These are phyloP conservation scores for Lentinula boryana DNA, from an alignment of 768 basidiomycete species.

Conservation along the genomic window DNA sequence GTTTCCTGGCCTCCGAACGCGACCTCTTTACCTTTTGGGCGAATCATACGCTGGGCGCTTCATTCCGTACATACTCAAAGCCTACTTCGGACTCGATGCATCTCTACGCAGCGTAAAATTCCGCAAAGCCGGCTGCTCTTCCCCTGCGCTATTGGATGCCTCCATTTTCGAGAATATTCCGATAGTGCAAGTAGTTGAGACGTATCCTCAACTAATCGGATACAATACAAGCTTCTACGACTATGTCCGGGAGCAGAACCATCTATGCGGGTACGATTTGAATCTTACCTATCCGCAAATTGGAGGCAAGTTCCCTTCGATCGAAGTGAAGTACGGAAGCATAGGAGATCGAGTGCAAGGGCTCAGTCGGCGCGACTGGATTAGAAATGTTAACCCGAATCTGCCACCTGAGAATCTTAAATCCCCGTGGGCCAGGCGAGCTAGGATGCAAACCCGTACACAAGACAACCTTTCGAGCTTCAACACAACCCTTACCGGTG, in stretches of 20 bases:
- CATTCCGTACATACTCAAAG: constrained; percentile 44
- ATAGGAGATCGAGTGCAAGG: not conserved
- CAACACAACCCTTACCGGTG: not conserved
- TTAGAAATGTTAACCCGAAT: not conserved
- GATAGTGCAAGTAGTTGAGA: constrained; percentile 27
- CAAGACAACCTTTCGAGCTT: not conserved
- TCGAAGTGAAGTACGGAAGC: constrained; percentile 12
- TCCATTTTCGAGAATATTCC: not conserved
- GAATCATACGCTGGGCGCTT: constrained; percentile 52
- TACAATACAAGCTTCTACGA: constrained; percentile 29
- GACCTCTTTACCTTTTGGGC: constrained; percentile 43
- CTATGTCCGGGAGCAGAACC: constrained; percentile 29
- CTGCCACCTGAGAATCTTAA: not conserved
- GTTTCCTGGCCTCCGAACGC: constrained; percentile 43
- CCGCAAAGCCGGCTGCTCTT: not conserved
- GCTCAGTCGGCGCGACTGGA: not conserved
- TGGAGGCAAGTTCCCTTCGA: constrained; percentile 36
- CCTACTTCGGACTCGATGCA: constrained; percentile 9
- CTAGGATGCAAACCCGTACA: not conserved
- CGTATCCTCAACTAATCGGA: constrained; percentile 49
- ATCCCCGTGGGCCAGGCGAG: not conserved
- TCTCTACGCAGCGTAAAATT: not conserved
- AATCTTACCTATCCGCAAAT: constrained; percentile 67
- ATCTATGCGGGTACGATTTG: constrained; percentile 60
- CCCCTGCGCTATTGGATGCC: not conserved